Evolutionary conservation across 768 basidiomycete species (phyloP).

Genomic region (Albatrellus ellisii): DNA sequence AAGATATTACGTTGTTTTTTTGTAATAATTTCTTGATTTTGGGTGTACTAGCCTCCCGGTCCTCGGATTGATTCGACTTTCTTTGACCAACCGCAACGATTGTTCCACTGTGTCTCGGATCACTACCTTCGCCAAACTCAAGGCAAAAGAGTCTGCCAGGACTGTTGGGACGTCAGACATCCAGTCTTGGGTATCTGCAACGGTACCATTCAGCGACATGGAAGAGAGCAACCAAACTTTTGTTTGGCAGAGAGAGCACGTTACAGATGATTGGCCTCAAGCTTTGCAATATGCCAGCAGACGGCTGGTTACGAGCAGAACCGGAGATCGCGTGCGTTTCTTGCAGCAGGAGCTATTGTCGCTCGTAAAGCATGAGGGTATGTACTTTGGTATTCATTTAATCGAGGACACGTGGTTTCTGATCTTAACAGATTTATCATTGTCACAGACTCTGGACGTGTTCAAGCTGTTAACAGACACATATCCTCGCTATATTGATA

Average conservation of each 20-base stretch:
- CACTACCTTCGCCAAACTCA: conserved; percentile 34
- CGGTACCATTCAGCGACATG: conserved; percentile 18
- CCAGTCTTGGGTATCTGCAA: conserved; percentile 48
- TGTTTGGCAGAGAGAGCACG: conserved; percentile 40
- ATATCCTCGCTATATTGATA: conserved; percentile 69
- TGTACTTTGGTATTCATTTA: conserved; percentile 14
- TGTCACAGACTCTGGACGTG: conserved; percentile 52
- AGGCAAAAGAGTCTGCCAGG: conserved; percentile 27
- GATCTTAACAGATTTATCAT: conserved; percentile 34
- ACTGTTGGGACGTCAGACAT: conserved; percentile 34
- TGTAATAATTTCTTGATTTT: no score
- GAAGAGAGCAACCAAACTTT: conserved; percentile 19
- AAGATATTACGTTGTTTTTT: no score
- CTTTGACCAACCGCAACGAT: not conserved
- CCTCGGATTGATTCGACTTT: no score
- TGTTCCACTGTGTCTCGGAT: conserved; percentile 22
- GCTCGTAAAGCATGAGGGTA: conserved; percentile 45
- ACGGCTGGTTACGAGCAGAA: conserved; percentile 36
- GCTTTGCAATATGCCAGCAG: conserved; percentile 42
- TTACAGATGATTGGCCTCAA: conserved; percentile 40
- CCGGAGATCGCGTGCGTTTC: conserved; percentile 43
- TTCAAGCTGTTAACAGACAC: conserved; percentile 64
- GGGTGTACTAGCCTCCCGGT: no score
- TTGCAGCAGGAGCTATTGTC: conserved; percentile 47
- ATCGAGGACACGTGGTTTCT: conserved; percentile 1